phyloP scores from a whole-genome alignment of 2,329 filamentous ascomycete species.

The Penicillium janthinellum region DNA sequence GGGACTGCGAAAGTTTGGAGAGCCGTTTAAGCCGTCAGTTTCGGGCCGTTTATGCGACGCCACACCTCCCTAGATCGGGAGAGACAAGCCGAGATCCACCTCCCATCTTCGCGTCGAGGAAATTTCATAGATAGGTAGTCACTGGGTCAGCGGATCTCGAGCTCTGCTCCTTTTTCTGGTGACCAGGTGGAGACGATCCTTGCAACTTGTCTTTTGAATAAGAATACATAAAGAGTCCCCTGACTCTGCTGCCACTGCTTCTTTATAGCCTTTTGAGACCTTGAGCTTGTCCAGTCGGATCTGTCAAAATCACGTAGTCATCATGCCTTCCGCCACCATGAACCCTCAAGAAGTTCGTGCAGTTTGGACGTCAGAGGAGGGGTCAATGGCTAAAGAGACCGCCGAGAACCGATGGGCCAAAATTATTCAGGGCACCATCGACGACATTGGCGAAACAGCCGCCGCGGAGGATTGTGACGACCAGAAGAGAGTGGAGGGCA shows the following conservation, averaged over 20 bases:
- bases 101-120: not conserved
- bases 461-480: not conserved
- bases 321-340: constrained; percentile 11
- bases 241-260: not conserved
- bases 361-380: constrained; percentile 10
- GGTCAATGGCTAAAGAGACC: constrained; percentile 18
- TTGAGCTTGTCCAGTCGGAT: constrained; percentile 1
- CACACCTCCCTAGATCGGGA: not conserved
- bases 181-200: not conserved
- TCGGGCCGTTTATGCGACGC: constrained; percentile 7
- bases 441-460: constrained; percentile 15
- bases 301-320: constrained; percentile 2
- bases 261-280: not conserved
- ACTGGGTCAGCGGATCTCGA: too few relatives aligned
- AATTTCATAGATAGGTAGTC: not conserved
- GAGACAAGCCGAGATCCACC: not conserved
- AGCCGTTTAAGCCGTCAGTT: constrained; percentile 3
- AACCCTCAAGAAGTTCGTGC: constrained; percentile 6
- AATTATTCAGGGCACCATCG: constrained; percentile 18
- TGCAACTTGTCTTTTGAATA: not conserved
- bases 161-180: not conserved
- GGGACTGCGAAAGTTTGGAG: constrained; percentile 4
- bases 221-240: constrained; percentile 8
- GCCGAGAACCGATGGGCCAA: constrained; percentile 20
- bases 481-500: constrained; percentile 9